Conservation (phyloP, 176 grass and related monocot species). For the Avena sativa region DNA sequence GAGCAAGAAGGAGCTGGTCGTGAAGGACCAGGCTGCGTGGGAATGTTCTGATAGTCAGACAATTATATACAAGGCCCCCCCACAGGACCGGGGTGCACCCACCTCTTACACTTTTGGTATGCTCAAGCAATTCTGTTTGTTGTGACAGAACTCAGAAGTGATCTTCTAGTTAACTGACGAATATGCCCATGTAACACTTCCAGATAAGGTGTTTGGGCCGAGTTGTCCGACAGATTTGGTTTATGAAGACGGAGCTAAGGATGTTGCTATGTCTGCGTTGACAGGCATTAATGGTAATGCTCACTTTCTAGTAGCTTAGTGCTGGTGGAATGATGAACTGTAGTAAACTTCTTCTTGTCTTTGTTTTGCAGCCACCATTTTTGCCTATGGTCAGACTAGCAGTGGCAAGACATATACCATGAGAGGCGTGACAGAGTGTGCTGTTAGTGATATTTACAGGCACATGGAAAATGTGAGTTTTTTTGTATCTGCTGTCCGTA, state of each 20-base stretch:
- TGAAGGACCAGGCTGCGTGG: constrained; percentile 73
- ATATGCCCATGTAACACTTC: constrained; percentile 36
- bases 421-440: too few relatives aligned
- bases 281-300: too few relatives aligned
- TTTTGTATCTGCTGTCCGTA: neutral
- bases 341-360: too few relatives aligned
- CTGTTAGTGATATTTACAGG: too few relatives aligned
- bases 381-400: too few relatives aligned
- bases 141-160: constrained; percentile 22
- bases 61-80: constrained; percentile 65
- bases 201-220: constrained; percentile 64
- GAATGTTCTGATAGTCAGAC: constrained; percentile 77
- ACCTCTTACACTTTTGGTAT: constrained; percentile 88
- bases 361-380: too few relatives aligned
- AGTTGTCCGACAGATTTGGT: constrained; percentile 59
- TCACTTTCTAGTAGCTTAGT: too few relatives aligned
- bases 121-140: constrained; percentile 30
- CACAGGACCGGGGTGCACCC: constrained; percentile 63
- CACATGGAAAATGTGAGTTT: too few relatives aligned
- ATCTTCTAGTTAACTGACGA: constrained; percentile 26
- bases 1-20: constrained; percentile 71
- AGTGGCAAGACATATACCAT: too few relatives aligned
- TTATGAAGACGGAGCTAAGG: constrained; percentile 52
- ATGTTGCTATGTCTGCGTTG: too few relatives aligned
- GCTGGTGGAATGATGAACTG: too few relatives aligned